phyloP scores from a whole-genome alignment of 495 filamentous ascomycete genomes.

The Coniosporium apollinis region DNA sequence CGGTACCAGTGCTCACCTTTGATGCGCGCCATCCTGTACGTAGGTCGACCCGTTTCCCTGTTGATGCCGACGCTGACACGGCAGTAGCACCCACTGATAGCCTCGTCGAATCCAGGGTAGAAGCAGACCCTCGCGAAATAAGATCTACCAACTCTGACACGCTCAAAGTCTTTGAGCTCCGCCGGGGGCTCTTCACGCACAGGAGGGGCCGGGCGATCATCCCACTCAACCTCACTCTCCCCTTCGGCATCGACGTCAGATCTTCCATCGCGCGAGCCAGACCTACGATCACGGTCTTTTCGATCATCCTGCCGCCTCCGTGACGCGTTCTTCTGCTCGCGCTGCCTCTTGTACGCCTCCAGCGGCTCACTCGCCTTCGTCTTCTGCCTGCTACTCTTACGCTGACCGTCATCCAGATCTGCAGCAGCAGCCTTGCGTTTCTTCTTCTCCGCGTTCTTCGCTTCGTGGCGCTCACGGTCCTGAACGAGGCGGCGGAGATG shows the following conservation, averaged over 20 bases:
- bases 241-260: constrained; percentile 44
- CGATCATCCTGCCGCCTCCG: constrained; percentile 53
- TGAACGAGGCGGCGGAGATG: constrained; percentile 68
- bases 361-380: constrained; percentile 34
- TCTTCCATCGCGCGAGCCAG: constrained; percentile 19
- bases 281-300: constrained; percentile 31
- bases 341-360: constrained; percentile 66
- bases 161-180: constrained; percentile 64
- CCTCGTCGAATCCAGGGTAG: constrained; percentile 70
- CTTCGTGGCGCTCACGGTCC: constrained; percentile 45
- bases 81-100: constrained; percentile 61
- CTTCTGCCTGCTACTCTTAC: constrained; percentile 71
- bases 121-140: constrained; percentile 79
- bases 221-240: constrained; percentile 69
- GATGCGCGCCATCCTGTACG: constrained; percentile 75
- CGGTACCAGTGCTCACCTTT: constrained; percentile 40
- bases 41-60: constrained; percentile 43
- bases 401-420: constrained; percentile 51
- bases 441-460: constrained; percentile 39
- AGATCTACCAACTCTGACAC: constrained; percentile 59
- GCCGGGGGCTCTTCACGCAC: constrained; percentile 43
- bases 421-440: constrained; percentile 68
- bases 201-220: constrained; percentile 28
- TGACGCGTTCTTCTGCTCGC: constrained; percentile 68
- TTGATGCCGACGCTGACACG: constrained; percentile 67